Percentiles rank a stretch among this genome's conserved stretches.
phyloP scores from a whole-genome alignment of 305 asterid genomes.

The Fraxinus platypoda region DNA sequence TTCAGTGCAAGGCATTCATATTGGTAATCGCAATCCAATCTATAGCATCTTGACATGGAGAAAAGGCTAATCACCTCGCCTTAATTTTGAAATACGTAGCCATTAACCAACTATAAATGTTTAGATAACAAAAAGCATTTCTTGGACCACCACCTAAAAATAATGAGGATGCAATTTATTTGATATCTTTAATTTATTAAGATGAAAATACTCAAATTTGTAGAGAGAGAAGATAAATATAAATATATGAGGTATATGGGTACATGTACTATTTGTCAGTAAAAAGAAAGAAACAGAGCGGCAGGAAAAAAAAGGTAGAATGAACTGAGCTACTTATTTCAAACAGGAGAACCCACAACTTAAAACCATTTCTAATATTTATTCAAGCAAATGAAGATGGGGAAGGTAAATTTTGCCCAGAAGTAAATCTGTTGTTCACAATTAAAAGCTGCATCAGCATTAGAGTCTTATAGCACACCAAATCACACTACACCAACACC shows the following conservation, averaged over 20 bases:
- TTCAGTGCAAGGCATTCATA: constrained; percentile 5
- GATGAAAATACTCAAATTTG: neutral
- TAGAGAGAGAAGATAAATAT: neutral
- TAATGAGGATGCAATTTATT: constrained; percentile 3
- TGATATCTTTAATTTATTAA: neutral
- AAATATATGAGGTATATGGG: neutral
- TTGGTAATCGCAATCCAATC: neutral
- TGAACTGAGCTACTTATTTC: neutral
- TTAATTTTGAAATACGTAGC: neutral
- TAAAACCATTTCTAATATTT: constrained; percentile 8
- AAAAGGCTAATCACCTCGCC: neutral
- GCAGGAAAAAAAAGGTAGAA: neutral
- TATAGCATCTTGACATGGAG: neutral
- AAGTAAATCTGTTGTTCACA: neutral
- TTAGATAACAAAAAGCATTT: neutral
- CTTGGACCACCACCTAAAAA: neutral
- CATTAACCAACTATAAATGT: neutral
- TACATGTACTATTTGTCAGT: neutral
- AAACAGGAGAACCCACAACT: constrained; percentile 5
- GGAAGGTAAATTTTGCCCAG: neutral
- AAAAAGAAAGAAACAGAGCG: neutral
- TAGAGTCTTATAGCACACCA: neutral
- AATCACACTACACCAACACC: neutral
- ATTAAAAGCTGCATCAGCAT: neutral
- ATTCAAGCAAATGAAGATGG: neutral